Evolutionary conservation across 1,284 basidiomycete genomes (phyloP).

Genomic region (Anthracocystis setariae): DNA sequence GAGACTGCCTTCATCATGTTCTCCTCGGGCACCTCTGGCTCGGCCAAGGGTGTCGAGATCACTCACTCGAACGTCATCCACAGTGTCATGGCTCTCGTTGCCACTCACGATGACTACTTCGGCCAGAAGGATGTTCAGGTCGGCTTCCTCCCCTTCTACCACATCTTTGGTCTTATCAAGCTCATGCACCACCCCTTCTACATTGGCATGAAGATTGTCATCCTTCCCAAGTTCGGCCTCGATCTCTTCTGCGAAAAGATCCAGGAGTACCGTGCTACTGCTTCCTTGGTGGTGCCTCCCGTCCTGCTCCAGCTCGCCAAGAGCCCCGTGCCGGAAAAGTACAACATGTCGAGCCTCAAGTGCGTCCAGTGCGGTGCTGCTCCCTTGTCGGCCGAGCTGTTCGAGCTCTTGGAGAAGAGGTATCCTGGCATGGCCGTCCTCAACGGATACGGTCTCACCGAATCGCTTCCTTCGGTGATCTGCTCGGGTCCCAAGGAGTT

Average conservation of each 20-base stretch:
- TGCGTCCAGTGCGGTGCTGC: conserved; percentile 82
- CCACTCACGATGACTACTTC: conserved; percentile 47
- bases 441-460: conserved; percentile 80
- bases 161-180: conserved; percentile 71
- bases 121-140: conserved; percentile 47
- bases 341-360: conserved; percentile 75
- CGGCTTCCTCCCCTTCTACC: conserved; percentile 63
- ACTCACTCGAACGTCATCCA: conserved; percentile 61
- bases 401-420: conserved; percentile 72
- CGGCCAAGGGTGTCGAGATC: conserved; percentile 64
- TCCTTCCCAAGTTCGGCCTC: conserved; percentile 81
- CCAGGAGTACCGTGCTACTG: conserved; percentile 75
- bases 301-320: conserved; percentile 80
- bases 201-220: conserved; percentile 74
- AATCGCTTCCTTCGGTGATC: conserved; percentile 75
- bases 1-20: conserved; percentile 60
- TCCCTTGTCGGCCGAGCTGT: conserved; percentile 77
- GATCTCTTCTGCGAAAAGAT: conserved; percentile 76
- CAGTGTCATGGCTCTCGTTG: conserved; percentile 49
- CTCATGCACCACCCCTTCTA: conserved; percentile 76
- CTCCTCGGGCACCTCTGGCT: conserved; percentile 62
- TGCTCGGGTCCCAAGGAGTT: conserved; percentile 50
- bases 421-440: conserved; percentile 68
- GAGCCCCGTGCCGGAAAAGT: conserved; percentile 78
- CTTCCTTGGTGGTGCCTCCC: conserved; percentile 81